phyloP scores from a whole-genome alignment of 106 monocot species.

The Ottelia alismoides region DNA sequence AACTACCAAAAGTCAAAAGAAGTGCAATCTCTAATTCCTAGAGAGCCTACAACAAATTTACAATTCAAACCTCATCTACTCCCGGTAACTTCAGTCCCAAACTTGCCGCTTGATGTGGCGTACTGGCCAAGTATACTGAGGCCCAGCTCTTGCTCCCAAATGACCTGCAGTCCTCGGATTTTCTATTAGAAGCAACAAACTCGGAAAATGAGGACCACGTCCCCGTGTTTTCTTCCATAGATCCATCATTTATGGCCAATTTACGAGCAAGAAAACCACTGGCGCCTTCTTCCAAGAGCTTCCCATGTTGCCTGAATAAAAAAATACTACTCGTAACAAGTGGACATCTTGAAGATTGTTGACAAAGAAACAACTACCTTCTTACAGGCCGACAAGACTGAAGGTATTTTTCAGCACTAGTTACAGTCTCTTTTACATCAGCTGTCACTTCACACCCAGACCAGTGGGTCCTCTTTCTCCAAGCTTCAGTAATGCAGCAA shows the following conservation, averaged over 20 bases:
- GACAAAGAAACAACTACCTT: conserved; percentile 22
- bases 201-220: conserved; percentile 70
- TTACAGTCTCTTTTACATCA: conserved; percentile 53
- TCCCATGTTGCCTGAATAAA: conserved; percentile 62
- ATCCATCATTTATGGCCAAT: conserved; percentile 26
- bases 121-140: conserved; percentile 85
- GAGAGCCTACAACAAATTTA: background rate
- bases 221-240: conserved; percentile 22
- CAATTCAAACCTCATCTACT: conserved; percentile 61
- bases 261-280: conserved; percentile 83
- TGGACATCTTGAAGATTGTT: background rate
- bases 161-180: conserved; percentile 14
- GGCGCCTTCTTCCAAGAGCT: conserved; percentile 85
- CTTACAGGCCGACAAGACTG: conserved; percentile 63
- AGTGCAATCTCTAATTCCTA: background rate
- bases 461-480: conserved; percentile 88
- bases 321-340: too few species aligned
- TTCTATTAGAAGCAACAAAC: conserved; percentile 37
- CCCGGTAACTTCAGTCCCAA: conserved; percentile 82
- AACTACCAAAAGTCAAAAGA: background rate
- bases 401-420: conserved; percentile 64
- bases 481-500: conserved; percentile 81
- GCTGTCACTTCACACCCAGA: conserved; percentile 50
- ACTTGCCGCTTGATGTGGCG: conserved; percentile 77
- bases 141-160: conserved; percentile 88